These are phyloP conservation scores for Aspergillus transmontanensis DNA, from an alignment of 2,329 filamentous ascomycete genomes.

Conservation along the genomic window DNA sequence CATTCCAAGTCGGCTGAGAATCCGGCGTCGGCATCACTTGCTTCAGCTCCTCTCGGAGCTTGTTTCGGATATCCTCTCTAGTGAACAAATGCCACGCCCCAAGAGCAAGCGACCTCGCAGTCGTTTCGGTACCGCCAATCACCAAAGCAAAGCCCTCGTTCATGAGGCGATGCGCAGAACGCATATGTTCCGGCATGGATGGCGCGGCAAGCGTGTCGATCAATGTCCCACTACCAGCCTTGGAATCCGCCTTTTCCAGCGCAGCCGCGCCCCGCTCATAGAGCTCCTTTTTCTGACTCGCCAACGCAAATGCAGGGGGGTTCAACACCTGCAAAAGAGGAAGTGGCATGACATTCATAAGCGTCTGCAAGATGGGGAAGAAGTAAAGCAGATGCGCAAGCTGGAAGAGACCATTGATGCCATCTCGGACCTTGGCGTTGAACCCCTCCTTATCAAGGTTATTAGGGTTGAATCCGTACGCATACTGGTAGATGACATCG, in stretches of 20 bases:
- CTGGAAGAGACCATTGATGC: constrained; percentile 22
- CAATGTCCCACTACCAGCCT: constrained; percentile 5
- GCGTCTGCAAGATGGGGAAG: constrained; percentile 24
- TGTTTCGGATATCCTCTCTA: constrained; percentile 18
- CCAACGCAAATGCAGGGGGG: constrained; percentile 18
- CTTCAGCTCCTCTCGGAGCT: constrained; percentile 32
- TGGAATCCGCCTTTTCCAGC: constrained; percentile 8
- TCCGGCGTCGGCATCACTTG: constrained; percentile 30
- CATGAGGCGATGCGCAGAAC: constrained; percentile 30
- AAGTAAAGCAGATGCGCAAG: constrained; percentile 22
- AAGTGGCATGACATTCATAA: constrained; percentile 22
- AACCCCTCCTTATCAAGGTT: constrained; percentile 36
- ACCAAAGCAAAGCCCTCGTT: constrained; percentile 44
- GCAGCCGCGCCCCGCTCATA: constrained; percentile 8
- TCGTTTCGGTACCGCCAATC: constrained; percentile 45
- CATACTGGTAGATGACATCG: constrained; percentile 42
- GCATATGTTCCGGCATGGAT: constrained; percentile 22
- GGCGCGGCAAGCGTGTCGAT: constrained; percentile 20
- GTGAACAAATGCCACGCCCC: constrained; percentile 30
- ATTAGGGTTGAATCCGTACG: constrained; percentile 33
- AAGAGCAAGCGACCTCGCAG: constrained; percentile 30
- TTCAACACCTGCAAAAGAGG: constrained; percentile 13
- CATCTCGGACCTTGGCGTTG: constrained; percentile 22
- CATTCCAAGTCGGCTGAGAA: constrained; percentile 26
- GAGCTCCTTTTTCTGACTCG: constrained; percentile 19